Evolutionary conservation across 106 monocot species (phyloP).

Genomic region (Alisma plantagoaquatica): DNA sequence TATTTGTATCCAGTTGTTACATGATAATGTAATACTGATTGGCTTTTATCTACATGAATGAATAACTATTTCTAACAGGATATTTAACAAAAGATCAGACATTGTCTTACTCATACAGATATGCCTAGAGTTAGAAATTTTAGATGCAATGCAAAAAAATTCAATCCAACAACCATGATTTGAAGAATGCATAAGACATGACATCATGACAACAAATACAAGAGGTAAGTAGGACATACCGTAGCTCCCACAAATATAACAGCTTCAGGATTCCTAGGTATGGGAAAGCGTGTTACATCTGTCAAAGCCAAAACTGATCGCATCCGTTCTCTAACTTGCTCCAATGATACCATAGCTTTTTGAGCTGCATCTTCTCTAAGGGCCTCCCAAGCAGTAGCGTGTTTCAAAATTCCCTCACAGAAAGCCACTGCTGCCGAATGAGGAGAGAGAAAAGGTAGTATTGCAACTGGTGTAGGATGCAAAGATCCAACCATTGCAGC

Average conservation of each 20-base stretch:
- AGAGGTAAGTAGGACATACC: too few species aligned
- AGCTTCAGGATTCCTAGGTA: constrained; percentile 78
- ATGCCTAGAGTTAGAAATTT: too few species aligned
- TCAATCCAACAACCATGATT: too few species aligned
- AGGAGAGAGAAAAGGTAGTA: constrained; percentile 86
- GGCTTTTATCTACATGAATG: too few species aligned
- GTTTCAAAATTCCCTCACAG: constrained; percentile 84
- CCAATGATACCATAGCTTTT: constrained; percentile 59
- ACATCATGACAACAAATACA: too few species aligned
- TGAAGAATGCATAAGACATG: too few species aligned
- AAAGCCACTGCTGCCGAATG: constrained; percentile 97
- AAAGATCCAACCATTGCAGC: constrained; percentile 98
- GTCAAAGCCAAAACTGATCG: constrained; percentile 76
- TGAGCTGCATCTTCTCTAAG: constrained; percentile 76
- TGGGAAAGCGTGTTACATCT: constrained; percentile 89
- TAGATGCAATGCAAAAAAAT: too few species aligned
- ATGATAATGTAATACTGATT: too few species aligned
- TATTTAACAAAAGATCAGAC: too few species aligned
- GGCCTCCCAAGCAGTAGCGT: constrained; percentile 95
- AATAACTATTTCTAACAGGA: too few species aligned
- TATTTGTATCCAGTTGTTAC: too few species aligned
- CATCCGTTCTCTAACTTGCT: constrained; percentile 82
- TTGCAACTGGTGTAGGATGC: constrained; percentile 85
- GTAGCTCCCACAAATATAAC: constrained; percentile 95
- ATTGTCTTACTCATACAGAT: too few species aligned